Base-by-base conservation (phyloP, 352 stramenopile species). In the Globisporangium solare region DNA sequence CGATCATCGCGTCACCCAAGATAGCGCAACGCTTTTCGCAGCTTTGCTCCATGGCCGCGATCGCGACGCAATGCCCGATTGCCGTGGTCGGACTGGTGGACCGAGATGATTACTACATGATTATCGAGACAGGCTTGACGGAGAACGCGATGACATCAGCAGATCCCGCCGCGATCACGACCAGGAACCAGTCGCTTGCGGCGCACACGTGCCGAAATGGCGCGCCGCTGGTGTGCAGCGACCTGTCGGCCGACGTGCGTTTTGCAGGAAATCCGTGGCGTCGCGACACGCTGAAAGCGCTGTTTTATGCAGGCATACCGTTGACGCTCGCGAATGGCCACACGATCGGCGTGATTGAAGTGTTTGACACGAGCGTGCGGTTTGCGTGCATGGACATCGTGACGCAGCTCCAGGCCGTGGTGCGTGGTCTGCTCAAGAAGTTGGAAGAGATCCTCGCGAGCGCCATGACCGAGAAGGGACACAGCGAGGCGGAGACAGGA, bases 271-370 rank as follows among this genome's bases (percentile, higher is more conserved):
- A 92, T 55, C 58, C 67, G 43, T 89, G 74, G 70, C 73, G 76
- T 39, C 66, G 73, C 20, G 68, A 88, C 39, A 40, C 57, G 40
- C 58, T 86, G 5, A 68, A 71, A 24, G 66, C 76, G 11, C 59
- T 56, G 1, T 94, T 95, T 45, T 94, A 95, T 53, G 84, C 81
- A 1, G 88, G 83, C 14, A 92, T 92, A 41, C 87, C 87, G 20
- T 46, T 95, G 18, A 73, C 77, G 37, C 73, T 94, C 10, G 74
- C 71, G 22, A 88, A 83, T 24, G 81, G 82, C 32, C 72, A 86
- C 58, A 81, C 81, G 18, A 70, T 94, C 32, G 84, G 84, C 20
- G 66, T 70, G 4, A 65, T 94, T 27, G 84, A 94, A 49, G 79
- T 94, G 2, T 88, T 84, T 51, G 82, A 90, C 52, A 39, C 31